Evolutionary conservation across 2,329 filamentous ascomycete genomes (phyloP), one percentile per base, ranked within the genome.

Genomic region (Aschersonia sp.): DNA sequence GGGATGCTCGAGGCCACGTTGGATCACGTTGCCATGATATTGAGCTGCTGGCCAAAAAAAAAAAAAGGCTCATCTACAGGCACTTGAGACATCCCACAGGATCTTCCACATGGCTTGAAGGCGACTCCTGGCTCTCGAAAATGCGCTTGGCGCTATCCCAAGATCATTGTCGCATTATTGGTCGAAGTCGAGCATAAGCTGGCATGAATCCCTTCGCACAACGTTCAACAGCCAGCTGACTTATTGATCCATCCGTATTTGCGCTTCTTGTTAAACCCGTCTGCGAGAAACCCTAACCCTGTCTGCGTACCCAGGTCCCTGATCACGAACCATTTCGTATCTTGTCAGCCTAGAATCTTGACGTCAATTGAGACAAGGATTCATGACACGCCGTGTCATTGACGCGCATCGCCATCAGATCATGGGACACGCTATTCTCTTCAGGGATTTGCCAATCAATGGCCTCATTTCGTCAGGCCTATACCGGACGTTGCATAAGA

Each of bases 391-490:
- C 32, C 40, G 47, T 47, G 47, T 51, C 49, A 51, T 49, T 49
- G 49, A 51, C 51, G 49, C 51, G 51, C 51, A 51, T 51, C 32
- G 30, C 45, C n/a, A 48, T 48, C 44, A 40, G 31, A 46, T 52
- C 46, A 52, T 51, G 43, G 43, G 45, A 31, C 45, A 30, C 31
- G 38, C 40, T 45, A 29, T 43, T n/a, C 20, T 38, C 32, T 43
- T 5, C 44, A 46, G 40, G 3, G 44, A 38, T n/a, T 32, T 45
- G 47, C n/a, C n/a, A 31, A 9, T 45, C 31, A 32, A 43, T 46
- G 40, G 40, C 28, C 10, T 35, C 47, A 20, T 35, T 31, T 40
- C 38, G 29, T 38, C 20, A 43, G 45, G 32, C 38, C 12, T 38
- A 38, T 35, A 4, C 12, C 20, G n/a, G 9, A 29, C 45, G 31